Evolutionary conservation across 331 rosid species (phyloP).

Genomic region (Stylosanthes scabra): DNA sequence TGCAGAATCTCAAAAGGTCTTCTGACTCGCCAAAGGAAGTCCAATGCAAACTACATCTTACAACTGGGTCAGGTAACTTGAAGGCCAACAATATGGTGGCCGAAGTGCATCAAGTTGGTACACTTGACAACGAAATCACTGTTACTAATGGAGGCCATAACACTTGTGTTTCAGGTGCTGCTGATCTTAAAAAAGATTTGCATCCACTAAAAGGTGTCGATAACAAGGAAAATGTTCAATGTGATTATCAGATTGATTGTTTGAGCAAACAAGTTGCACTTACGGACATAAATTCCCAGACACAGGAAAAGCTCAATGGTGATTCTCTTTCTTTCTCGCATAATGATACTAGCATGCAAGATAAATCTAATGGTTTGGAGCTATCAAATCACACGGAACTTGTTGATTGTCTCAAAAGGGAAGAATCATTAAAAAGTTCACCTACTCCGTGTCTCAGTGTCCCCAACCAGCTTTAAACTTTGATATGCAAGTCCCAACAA

Average conservation of each 20-base stretch:
- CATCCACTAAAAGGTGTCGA: conserved; percentile 30
- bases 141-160: neutral
- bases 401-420: conserved; percentile 31
- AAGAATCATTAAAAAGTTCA: conserved; percentile 30
- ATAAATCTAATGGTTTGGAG: conserved; percentile 38
- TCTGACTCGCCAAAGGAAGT: conserved; percentile 30
- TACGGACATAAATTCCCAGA: conserved; percentile 46
- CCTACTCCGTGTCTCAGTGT: conserved; percentile 23
- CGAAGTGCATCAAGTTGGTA: neutral
- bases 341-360: conserved; percentile 44
- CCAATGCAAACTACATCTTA: neutral
- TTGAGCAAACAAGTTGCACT: conserved; percentile 57
- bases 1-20: conserved; percentile 42
- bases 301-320: conserved; percentile 22
- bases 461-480: conserved; percentile 39
- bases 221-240: conserved; percentile 38
- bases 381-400: conserved; percentile 36
- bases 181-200: conserved; percentile 33
- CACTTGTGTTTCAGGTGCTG: conserved; percentile 15
- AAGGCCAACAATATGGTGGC: neutral
- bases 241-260: conserved; percentile 53
- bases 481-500: conserved; percentile 35
- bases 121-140: neutral
- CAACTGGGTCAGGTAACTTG: neutral
- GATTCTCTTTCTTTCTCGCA: conserved; percentile 42